phyloP scores from a whole-genome alignment of 345 rosid genomes.

The Ricinus communis region DNA sequence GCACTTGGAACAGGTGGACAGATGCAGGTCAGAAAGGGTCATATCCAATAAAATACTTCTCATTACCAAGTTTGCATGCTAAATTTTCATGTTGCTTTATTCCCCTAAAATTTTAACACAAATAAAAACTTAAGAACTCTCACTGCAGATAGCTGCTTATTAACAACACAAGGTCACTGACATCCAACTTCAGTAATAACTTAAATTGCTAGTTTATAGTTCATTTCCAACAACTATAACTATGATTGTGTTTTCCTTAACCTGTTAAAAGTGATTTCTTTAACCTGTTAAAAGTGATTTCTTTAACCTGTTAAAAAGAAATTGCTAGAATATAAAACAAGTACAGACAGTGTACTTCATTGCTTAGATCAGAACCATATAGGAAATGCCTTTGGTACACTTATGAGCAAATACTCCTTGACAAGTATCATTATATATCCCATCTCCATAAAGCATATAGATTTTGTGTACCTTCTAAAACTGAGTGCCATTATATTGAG shows the following conservation, averaged over 20 bases:
- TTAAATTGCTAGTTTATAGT: not conserved
- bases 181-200: not conserved
- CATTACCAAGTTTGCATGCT: too few relatives aligned
- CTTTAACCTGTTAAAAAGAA: not conserved
- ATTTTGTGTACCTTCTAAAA: conserved; percentile 14
- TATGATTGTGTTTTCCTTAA: not conserved
- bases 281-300: not conserved
- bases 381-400: not conserved
- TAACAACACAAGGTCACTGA: not conserved
- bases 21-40: too few relatives aligned
- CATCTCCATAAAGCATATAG: not conserved
- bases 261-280: not conserved
- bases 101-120: not conserved
- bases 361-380: not conserved
- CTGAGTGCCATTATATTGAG: not conserved
- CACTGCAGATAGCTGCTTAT: too few relatives aligned
- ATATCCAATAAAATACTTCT: too few relatives aligned
- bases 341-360: not conserved
- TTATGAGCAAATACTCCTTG: not conserved
- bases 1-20: too few relatives aligned
- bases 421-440: not conserved
- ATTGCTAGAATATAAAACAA: not conserved
- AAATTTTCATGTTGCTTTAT: not conserved
- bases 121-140: not conserved
- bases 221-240: not conserved